A percentile compares a stretch with the other conserved stretches of the same genome.
These are phyloP conservation scores for Phytophthora rubi DNA, from an alignment of 352 stramenopile species.

Conservation along the genomic window DNA sequence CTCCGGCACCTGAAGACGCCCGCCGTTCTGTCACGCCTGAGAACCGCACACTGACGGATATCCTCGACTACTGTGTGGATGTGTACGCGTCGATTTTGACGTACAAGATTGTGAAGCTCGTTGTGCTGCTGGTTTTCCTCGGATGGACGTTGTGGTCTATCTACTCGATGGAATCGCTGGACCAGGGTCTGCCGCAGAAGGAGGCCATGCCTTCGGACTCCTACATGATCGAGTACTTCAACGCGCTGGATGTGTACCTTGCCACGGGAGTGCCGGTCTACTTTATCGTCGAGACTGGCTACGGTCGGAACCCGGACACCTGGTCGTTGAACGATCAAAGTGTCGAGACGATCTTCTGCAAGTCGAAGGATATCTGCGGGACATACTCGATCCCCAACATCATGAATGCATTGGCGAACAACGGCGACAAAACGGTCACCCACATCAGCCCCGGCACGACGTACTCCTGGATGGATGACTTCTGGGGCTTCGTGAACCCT, in stretches of 20 bases:
- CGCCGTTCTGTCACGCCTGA: slow-evolving; percentile 21
- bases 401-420: slow-evolving; percentile 59
- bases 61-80: slow-evolving; percentile 51
- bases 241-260: slow-evolving; percentile 62
- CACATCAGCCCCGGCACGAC: slow-evolving; percentile 63
- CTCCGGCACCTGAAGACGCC: no score
- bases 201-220: slow-evolving; percentile 71
- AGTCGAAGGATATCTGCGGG: slow-evolving; percentile 66
- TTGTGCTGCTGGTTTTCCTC: slow-evolving; percentile 58
- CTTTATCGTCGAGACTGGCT: slow-evolving; percentile 67
- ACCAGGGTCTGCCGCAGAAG: slow-evolving; percentile 63
- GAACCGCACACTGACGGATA: slow-evolving; percentile 28
- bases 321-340: slow-evolving; percentile 55
- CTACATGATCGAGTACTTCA: slow-evolving; percentile 74
- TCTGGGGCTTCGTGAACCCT: slow-evolving; percentile 67
- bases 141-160: slow-evolving; percentile 57
- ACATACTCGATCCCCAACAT: slow-evolving; percentile 68
- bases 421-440: slow-evolving; percentile 45
- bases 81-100: slow-evolving; percentile 56
- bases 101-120: slow-evolving; percentile 55
- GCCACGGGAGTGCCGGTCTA: slow-evolving; percentile 66
- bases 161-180: slow-evolving; percentile 55
- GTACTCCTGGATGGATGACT: slow-evolving; percentile 78
- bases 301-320: slow-evolving; percentile 54
- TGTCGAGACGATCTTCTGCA: slow-evolving; percentile 60